Evolutionary conservation across 2,329 filamentous ascomycete species (phyloP), one percentile per base, ranked within the genome.

Genomic region (Tolypocladium nubicola): DNA sequence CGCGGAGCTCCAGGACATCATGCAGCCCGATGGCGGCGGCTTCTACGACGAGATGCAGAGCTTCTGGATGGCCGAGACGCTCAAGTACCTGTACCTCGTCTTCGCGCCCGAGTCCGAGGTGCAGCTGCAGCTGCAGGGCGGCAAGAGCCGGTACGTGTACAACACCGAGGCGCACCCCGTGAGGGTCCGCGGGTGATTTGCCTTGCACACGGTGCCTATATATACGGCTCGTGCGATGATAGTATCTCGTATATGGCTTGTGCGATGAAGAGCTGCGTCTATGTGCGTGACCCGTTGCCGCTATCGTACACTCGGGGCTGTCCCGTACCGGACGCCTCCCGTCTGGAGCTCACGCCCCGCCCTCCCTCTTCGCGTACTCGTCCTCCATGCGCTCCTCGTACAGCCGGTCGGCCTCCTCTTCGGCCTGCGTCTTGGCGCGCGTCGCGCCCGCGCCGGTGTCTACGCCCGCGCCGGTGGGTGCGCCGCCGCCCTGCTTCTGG

Each of bases 61-160:
- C 65, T 96, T 94, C 74, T 86, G 88, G 76, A 90, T 95, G 70
- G 90, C 90, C 0, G 90, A 96, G 75, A 87, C 91, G 61, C 69
- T 96, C 70, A 96, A 96, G 78, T 95, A 95, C 70, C 76, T 81
- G 57, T 95, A 89, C 73, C 69, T 95, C 64, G 88, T 89, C 58
- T 83, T 85, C 67, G 78, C 81, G 0, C 75, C 72, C 68, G 87
- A 89, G 38, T 83, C 78, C 2, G 67, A 70, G 3, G 79, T 77
- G 64, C 79, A 83, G 5, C 78, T 77, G 64, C 79, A 82, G 66
- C 70, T 82, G 54, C 73, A 76, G 61, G 70, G 71, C 50, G 68
- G 71, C 53, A 65, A 68, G n/a, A 80, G 79, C 62, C 57, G 73
- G 59, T 83, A 72, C 61, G 77, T 80, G 7, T 79, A 70, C 60